A percentile compares a stretch with the other conserved stretches of the same genome.
Conservation (phyloP, 75 land plant species). For the Cryptomeria japonica region DNA sequence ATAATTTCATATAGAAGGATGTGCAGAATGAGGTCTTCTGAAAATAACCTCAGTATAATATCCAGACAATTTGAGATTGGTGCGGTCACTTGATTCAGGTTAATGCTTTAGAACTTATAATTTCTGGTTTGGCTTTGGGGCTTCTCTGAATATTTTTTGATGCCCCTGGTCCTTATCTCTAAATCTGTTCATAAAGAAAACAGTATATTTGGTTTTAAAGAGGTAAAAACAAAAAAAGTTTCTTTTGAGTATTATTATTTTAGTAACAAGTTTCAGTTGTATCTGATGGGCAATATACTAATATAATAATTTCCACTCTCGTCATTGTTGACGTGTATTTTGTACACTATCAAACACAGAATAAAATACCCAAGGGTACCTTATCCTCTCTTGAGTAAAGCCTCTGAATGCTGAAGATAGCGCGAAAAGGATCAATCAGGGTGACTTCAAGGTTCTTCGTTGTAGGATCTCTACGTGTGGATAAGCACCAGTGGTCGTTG, state of each 20-base stretch:
- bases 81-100: background rate
- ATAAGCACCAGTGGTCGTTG: too few species aligned
- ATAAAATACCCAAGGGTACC: too few species aligned
- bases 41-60: background rate
- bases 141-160: background rate
- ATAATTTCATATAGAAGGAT: background rate
- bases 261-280: background rate
- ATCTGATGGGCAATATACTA: background rate
- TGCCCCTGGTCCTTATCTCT: background rate
- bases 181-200: background rate
- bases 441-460: too few species aligned
- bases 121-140: background rate
- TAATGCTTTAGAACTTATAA: background rate
- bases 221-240: too few species aligned
- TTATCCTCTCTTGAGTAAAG: too few species aligned
- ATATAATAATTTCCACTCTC: background rate
- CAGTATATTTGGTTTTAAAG: background rate
- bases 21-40: background rate
- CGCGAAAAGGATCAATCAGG: too few species aligned
- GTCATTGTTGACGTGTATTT: too few species aligned
- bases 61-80: background rate
- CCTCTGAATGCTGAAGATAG: too few species aligned
- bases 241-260: too few species aligned
- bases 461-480: too few species aligned
- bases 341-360: too few species aligned